Evolutionary conservation across 768 basidiomycete genomes (phyloP), one percentile per base, ranked within the genome.

Genomic region (Kwoniella pini): DNA sequence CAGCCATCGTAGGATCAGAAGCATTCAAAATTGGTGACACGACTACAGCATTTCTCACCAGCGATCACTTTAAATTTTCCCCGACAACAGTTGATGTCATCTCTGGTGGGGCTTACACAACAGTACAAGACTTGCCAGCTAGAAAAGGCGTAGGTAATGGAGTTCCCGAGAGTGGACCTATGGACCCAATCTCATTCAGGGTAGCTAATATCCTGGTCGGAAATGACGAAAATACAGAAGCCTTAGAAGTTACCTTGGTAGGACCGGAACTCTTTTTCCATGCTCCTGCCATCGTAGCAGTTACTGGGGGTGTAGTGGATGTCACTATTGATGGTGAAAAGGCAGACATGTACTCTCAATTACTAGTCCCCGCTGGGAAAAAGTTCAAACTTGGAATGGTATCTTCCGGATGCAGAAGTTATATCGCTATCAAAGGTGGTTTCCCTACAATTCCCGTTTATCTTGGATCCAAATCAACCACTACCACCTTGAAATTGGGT

Each of bases 151-250:
- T 83, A 0, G 83, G 85, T 1, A 76, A 83, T 30, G 87, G 87
- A 1, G 82, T 88, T 2, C 88, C 88, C 0, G 81, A 78, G 13
- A 83, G 84, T 60, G 87, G 87, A 0, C 84, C 86, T 0, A 85
- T 87, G 84, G 88, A 89, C 67, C 59, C 80, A 10, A 69, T 84
- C 10, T 84, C 87, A 0, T 84, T 85, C 72, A 74, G 81, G 24
- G 78, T 81, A 0, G 87, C 83, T 9, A 88, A 88, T 66, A 62
- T 84, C 33, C 77, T 89, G 13, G 85, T 82, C 4, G 84, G 84
- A 3, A 89, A 88, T 69, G 57, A 74, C 0, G 65, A 71, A 1
- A 80, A 71, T 9, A 83, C 75, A 0, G 87, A 88, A 70, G 84
- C 80, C 0, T 65, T 89, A 5, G 88, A 89, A 70, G 78, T 85